A percentile compares a stretch with the other conserved stretches of the same genome.
Evolutionary conservation across 2,329 filamentous ascomycete genomes (phyloP).

Genomic region (Phialocephala sp.): DNA sequence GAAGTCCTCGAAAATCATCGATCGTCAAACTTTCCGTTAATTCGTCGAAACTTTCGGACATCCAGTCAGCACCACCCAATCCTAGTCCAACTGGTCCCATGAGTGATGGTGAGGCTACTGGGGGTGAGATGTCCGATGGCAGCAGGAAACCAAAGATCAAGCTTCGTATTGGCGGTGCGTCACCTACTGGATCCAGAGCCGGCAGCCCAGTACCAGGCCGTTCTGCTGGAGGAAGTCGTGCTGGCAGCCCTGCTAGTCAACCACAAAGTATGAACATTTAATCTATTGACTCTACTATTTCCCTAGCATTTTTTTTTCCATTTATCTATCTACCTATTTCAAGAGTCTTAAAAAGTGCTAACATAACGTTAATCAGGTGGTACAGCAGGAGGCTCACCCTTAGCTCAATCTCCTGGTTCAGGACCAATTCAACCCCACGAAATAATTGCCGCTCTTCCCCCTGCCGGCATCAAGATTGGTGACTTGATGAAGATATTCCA

Average conservation of each 20-base stretch:
- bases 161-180: conserved; percentile 52
- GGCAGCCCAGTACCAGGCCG: conserved; percentile 58
- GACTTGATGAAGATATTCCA: conserved; percentile 61
- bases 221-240: conserved; percentile 38
- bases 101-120: conserved; percentile 76
- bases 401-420: conserved; percentile 23
- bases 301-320: not conserved
- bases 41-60: conserved; percentile 40
- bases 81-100: conserved; percentile 57
- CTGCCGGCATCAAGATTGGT: conserved; percentile 58
- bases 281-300: not conserved
- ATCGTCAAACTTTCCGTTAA: conserved; percentile 39
- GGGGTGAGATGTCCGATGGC: conserved; percentile 68
- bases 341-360: not conserved
- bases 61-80: conserved; percentile 37
- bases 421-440: conserved; percentile 55
- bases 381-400: conserved; percentile 8
- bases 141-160: conserved; percentile 65
- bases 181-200: conserved; percentile 63
- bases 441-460: conserved; percentile 59
- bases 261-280: conserved; percentile 15
- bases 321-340: not conserved
- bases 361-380: conserved; percentile 2
- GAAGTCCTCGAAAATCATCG: conserved; percentile 40
- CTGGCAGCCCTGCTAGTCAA: conserved; percentile 39